Conservation (phyloP, 768 basidiomycete genomes). For the Rhizopogon vulgaris region DNA sequence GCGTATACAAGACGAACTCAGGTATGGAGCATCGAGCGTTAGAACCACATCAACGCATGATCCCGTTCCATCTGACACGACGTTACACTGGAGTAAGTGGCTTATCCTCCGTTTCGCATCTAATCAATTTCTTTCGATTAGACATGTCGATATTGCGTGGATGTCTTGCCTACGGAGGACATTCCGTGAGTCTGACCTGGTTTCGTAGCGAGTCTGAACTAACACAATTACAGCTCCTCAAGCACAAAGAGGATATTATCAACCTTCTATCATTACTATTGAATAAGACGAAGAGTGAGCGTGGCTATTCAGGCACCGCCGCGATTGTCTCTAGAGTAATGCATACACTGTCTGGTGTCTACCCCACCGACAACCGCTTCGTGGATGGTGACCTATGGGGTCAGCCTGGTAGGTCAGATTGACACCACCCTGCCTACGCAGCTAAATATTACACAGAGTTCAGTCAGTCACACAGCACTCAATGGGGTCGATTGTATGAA, state of each 20-base stretch:
- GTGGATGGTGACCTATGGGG: conserved; percentile 81
- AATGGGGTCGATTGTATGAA: conserved; percentile 81
- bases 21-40: conserved; percentile 83
- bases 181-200: conserved; percentile 37
- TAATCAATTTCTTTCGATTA: conserved; percentile 19
- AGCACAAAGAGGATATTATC: conserved; percentile 61
- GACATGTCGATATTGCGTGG: conserved; percentile 81
- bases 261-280: conserved; percentile 58
- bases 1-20: conserved; percentile 81
- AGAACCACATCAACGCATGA: conserved; percentile 73
- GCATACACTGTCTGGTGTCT: conserved; percentile 67
- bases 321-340: conserved; percentile 72
- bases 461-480: conserved; percentile 50
- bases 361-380: conserved; percentile 73
- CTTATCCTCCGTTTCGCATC: background rate
- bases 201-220: background rate
- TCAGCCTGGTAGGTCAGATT: conserved; percentile 49
- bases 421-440: conserved; percentile 5
- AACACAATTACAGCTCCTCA: conserved; percentile 48
- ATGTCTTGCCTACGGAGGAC: conserved; percentile 70
- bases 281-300: conserved; percentile 81
- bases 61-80: conserved; percentile 78
- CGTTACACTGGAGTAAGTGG: conserved; percentile 84
- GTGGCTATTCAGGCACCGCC: conserved; percentile 79
- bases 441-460: conserved; percentile 40